Percentiles rank a stretch among this genome's conserved stretches.
phyloP scores from a whole-genome alignment of 495 filamentous ascomycete species.

The Terfezia claveryi region DNA sequence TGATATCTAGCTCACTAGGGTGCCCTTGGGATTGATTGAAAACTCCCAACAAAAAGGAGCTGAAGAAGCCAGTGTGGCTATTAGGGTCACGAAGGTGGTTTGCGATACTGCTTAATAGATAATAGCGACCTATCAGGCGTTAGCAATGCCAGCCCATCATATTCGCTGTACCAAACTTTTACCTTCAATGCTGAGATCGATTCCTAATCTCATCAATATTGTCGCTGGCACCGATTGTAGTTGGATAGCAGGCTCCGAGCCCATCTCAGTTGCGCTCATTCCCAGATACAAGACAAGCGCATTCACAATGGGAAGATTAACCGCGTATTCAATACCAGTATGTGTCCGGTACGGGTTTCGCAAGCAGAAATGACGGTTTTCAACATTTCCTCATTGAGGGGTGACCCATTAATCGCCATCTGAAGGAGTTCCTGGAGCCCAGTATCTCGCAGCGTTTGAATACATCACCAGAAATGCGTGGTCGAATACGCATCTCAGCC shows the following conservation, averaged over 20 bases:
- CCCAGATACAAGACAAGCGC: conserved; percentile 69
- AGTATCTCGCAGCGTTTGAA: conserved; percentile 7
- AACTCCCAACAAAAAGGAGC: conserved; percentile 62
- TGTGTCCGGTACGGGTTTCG: neutral
- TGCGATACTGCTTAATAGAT: conserved; percentile 59
- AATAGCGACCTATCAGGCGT: conserved; percentile 38
- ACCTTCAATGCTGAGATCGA: neutral
- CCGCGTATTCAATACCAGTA: conserved; percentile 30
- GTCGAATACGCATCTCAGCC: conserved; percentile 49
- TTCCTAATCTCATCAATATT: neutral
- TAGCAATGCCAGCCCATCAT: too few relatives aligned
- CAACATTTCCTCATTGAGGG: conserved; percentile 4
- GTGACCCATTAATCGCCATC: neutral
- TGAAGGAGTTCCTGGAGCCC: conserved; percentile 15
- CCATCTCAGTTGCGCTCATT: conserved; percentile 35
- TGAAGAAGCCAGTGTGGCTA: conserved; percentile 81
- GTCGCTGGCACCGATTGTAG: neutral
- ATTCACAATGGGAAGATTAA: conserved; percentile 53
- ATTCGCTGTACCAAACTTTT: neutral
- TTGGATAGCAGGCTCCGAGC: neutral
- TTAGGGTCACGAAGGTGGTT: conserved; percentile 86
- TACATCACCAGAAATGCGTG: conserved; percentile 39
- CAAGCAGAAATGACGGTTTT: neutral
- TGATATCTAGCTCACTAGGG: conserved; percentile 56
- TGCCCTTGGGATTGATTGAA: conserved; percentile 62